phyloP scores from a whole-genome alignment of 768 basidiomycete species.

The Russula dissimulans region DNA sequence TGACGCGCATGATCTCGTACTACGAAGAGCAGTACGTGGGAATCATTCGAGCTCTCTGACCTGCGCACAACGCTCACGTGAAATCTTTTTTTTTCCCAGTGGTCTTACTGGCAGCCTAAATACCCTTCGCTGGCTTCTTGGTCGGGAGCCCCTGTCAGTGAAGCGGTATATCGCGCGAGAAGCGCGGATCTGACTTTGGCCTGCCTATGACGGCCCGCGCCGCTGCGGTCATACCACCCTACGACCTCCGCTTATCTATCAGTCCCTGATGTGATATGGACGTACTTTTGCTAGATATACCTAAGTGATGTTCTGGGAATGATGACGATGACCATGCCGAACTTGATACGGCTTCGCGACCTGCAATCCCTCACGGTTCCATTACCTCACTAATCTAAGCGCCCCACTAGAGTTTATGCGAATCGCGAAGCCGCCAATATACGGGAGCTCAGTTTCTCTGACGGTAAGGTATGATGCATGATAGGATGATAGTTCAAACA shows the following conservation, averaged over 20 bases:
- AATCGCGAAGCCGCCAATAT: neutral
- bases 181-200: neutral
- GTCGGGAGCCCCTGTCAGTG: conserved; percentile 26
- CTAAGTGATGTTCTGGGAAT: neutral
- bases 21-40: conserved; percentile 26
- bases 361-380: neutral
- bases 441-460: neutral
- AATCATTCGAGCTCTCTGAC: neutral
- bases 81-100: conserved; percentile 10
- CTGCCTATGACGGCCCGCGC: neutral
- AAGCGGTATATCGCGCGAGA: conserved; percentile 22
- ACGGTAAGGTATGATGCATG: neutral
- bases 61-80: neutral
- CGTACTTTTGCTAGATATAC: conserved; percentile 1
- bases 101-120: conserved; percentile 29
- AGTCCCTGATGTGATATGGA: neutral
- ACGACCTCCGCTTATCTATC: neutral
- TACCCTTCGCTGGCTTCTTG: conserved; percentile 27
- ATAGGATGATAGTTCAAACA: neutral
- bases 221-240: neutral
- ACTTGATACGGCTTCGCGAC: neutral
- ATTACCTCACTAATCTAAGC: neutral
- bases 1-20: conserved; percentile 28
- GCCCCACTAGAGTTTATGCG: neutral
- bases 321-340: neutral